Evolutionary conservation across 1,284 basidiomycete species (phyloP), one percentile per base, ranked within the genome.

Genomic region (Rhodofomes roseus): DNA sequence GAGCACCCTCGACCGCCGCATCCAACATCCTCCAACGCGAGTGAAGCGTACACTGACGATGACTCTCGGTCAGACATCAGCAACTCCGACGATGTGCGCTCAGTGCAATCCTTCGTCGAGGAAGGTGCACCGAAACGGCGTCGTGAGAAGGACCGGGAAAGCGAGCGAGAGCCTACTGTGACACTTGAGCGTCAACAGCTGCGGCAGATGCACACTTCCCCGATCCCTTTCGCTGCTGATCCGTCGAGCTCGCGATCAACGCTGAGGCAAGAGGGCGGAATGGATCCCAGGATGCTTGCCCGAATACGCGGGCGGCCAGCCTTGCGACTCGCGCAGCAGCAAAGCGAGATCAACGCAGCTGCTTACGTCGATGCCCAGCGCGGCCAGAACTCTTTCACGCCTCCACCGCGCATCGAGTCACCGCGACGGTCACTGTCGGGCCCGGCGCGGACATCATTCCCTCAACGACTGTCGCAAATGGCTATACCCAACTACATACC

Each of bases 61-160:
- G 87, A 87, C 59, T 78, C 75, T 34, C 73, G 67, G 20, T 85
- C 83, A 2, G 86, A 86, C 62, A 72, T 77, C 41, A 79, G 81
- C 18, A 83, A 83, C 65, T 83, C 82, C n/a, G 88, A 90, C 65
- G 85, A 88, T 68, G 78, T 83, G 43, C 79, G 76, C 16, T 88
- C 86, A n/a, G 81, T 85, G 41, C 76, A 73, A 51, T 87, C 86
- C 0, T 84, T 79, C 63, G 81, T 82, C 1, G 85, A 86, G 64
- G 81, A 74, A 22, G 67, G 70, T 27, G 62, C 62, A 9, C 59
- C 65, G 34, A 62, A 61, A 54, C 60, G 56, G 51, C 64, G 61
- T 20, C 61, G 66, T 18, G 64, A 66, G 40, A 65, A 62, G 41
- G 63, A 66, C 25, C 62, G 62, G 31, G 58, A 62, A 36, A 48